Base-by-base conservation (phyloP, 2,329 filamentous ascomycete genomes). In the Periconia sp. region DNA sequence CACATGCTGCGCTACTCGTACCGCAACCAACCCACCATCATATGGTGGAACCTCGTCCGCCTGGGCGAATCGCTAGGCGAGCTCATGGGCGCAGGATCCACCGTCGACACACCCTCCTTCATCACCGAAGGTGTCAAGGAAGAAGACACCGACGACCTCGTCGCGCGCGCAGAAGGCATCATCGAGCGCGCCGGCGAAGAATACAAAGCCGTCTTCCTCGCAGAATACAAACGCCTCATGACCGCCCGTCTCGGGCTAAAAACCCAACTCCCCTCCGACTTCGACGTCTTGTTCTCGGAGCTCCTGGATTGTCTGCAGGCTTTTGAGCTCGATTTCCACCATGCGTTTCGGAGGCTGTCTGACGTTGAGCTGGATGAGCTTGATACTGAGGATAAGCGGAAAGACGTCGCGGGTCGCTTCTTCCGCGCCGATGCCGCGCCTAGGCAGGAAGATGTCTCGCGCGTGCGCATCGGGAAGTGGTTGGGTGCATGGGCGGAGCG, bases 41-140 rank as follows among this genome's bases (percentile, higher is more conserved):
- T 99, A 68, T 99, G 94, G 94, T 99, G 94, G 94, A 97, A 97
- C 66, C 81, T 97, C 0, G 91, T 97, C 1, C 86, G 94, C 1
- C 82, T 99, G 0, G 94, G 92, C 53, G 94, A 99, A 76, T 85
- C 89, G 0, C 71, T 99, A 0, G 94, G 91, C 18, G 94, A 97
- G 74, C 80, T 96, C 1, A 85, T 99, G 52, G 94, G 93, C 17
- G 85, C 88, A 0, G 93, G 90, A 0, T 75, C 81, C 1, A 77
- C 80, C 37, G 86, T 93, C 31, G 92, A 99, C 65, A 83, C 88
- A 11, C 74, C 83, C 1, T 78, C 78, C 1, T 97, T 96, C 64
- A 76, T 90, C 6, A 79, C 84, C 9, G 82, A 91, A 14, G 92
- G 93, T 1, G 85, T 96, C 5, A 76, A 77, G 3, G 82, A 91